Evolutionary conservation across 495 filamentous ascomycete genomes (phyloP), one percentile per base, ranked within the genome.

Genomic region (Lasiosphaeria miniovina): DNA sequence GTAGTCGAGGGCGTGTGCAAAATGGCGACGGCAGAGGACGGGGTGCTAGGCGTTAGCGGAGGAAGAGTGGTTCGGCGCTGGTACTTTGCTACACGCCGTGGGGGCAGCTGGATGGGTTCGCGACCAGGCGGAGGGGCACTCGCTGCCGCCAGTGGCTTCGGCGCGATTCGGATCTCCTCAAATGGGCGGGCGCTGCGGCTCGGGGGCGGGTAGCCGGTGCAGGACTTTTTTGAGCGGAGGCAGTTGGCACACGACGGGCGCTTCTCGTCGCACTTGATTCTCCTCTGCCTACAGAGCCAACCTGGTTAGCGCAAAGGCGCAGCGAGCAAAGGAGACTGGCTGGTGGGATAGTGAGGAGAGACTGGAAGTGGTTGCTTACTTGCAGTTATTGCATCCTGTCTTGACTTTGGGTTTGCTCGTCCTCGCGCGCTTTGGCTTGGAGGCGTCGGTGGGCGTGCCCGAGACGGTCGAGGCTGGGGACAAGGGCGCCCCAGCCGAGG

Each of bases 251-350:
- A 89, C 4, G 65, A 61, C 4, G 86, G 85, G 54, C 82, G 84
- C 58, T 74, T 75, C 68, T 89, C 86, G 69, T 84, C 86, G 71
- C 86, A 89, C 72, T 88, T 88, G 34, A 89, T 85, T 62, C 80
- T 78, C 46, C 86, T 77, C 52, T 79, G 80, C 64, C 85, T 88
- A 34, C 35, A 63, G 56, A 52, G 41, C 36, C 24, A 24, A 24
- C 24, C 24, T 24, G 24, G 59, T 59, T 57, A 60, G 59, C 56
- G 36, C 49, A 54, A 51, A 17, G 45, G 8, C 53, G 34, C 40
- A 52, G 58, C 48, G 36, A 46, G 24, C 24, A 24, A 24, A 24
- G 24, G 24, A 24, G 24, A 24, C 24, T 24, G 24, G 24, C 24
- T 24, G 24, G 24, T 24, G 24, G 24, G 24, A 24, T 24, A 24